Evolutionary conservation across 805 yeast genomes (phyloP).

Genomic region (Candida loeiensis): DNA sequence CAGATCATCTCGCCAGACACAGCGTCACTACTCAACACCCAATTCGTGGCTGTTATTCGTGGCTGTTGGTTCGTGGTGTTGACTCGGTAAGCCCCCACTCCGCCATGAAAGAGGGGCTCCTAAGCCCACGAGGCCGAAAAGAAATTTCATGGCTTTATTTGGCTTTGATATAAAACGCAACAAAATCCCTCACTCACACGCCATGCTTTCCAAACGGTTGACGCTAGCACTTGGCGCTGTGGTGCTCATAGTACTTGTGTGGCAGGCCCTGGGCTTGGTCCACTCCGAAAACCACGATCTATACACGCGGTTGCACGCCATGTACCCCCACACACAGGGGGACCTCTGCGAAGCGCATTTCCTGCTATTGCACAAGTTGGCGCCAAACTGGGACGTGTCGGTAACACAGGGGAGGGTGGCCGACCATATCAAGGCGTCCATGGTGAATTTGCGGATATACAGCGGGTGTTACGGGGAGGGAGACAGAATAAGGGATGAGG

Average conservation of each 20-base stretch:
- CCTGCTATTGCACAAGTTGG: slow-evolving; percentile 4
- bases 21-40: too few relatives aligned
- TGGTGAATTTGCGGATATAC: slow-evolving; percentile 8
- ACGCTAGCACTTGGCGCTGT: background rate
- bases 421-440: slow-evolving; percentile 9
- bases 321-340: background rate
- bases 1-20: too few relatives aligned
- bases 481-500: too few relatives aligned
- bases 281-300: background rate
- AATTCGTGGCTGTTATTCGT: too few relatives aligned
- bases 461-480: slow-evolving; percentile 2
- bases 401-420: background rate
- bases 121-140: slow-evolving; percentile 1
- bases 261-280: background rate
- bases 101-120: too few relatives aligned
- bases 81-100: too few relatives aligned
- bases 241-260: background rate
- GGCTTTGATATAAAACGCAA: background rate
- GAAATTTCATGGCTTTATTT: background rate
- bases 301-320: slow-evolving; percentile 1
- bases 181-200: background rate
- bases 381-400: slow-evolving; percentile 6
- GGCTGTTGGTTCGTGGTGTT: too few relatives aligned
- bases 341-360: slow-evolving; percentile 4
- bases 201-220: background rate